These are phyloP conservation scores for Boletellus sp. DNA, from an alignment of 1,284 basidiomycete species.

Conservation along the genomic window DNA sequence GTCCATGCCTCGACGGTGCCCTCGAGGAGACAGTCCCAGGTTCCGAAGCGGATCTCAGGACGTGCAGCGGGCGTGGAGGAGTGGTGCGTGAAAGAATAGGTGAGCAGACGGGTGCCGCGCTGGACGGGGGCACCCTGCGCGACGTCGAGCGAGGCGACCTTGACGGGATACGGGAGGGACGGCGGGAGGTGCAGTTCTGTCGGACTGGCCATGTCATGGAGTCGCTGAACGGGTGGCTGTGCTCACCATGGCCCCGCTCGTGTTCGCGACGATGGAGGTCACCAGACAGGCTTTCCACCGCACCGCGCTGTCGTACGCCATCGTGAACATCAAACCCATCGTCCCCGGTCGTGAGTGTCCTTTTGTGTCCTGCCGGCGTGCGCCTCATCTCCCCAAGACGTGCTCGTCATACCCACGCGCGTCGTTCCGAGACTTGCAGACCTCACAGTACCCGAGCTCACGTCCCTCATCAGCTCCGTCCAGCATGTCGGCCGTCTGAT, in stretches of 20 bases:
- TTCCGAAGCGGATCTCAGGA: conserved; percentile 74
- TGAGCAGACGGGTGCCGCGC: conserved; percentile 72
- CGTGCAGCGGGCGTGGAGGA: conserved; percentile 39
- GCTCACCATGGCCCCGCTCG: conserved; percentile 34
- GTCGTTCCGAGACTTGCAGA: conserved; percentile 76
- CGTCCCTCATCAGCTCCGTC: conserved; percentile 75
- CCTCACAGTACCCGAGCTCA: conserved; percentile 65
- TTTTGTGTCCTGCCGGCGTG: neutral
- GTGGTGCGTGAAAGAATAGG: conserved; percentile 69
- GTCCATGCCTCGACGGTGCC: conserved; percentile 69
- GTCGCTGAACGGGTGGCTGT: conserved; percentile 21
- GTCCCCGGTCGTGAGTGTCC: conserved; percentile 80
- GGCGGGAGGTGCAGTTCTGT: conserved; percentile 69
- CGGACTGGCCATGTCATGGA: conserved; percentile 39
- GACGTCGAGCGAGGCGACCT: conserved; percentile 63
- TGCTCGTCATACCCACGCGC: conserved; percentile 80
- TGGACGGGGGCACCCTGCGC: conserved; percentile 43
- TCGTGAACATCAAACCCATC: conserved; percentile 91
- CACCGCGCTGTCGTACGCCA: conserved; percentile 67
- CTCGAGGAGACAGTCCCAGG: conserved; percentile 83
- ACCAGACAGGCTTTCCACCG: conserved; percentile 80
- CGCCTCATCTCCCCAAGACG: conserved; percentile 54
- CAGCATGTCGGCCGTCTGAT: conserved; percentile 68
- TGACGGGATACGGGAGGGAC: conserved; percentile 76
- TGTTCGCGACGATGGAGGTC: conserved; percentile 85